These are phyloP conservation scores for Klebsormidium nitens DNA, from an alignment of 139 green algal genomes.

Conservation along the genomic window DNA sequence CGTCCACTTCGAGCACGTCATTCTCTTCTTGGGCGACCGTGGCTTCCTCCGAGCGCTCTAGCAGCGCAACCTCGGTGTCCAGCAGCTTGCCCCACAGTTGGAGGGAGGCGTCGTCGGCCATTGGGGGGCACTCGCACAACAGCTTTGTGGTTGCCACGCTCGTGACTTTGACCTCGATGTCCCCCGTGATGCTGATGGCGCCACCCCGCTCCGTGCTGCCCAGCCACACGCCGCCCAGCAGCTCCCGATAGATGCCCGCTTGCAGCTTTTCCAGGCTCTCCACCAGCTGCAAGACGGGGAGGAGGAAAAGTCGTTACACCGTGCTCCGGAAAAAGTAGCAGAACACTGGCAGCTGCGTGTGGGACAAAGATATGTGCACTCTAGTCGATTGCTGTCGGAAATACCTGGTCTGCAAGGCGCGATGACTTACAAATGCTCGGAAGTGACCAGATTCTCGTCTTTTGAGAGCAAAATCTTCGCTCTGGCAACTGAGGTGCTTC, in stretches of 20 bases:
- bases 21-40: slow-evolving; percentile 10
- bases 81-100: slow-evolving; percentile 60
- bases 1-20: slow-evolving; percentile 10
- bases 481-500: too few relatives aligned
- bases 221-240: slow-evolving; percentile 37
- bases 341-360: background rate
- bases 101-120: slow-evolving; percentile 21
- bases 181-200: slow-evolving; percentile 47
- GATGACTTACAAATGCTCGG: too few relatives aligned
- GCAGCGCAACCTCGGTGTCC: slow-evolving; percentile 48
- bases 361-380: too few relatives aligned
- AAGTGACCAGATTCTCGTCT: too few relatives aligned
- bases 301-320: background rate
- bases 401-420: too few relatives aligned
- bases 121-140: slow-evolving; percentile 48
- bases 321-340: background rate
- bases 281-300: background rate
- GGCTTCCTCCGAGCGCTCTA: slow-evolving; percentile 39
- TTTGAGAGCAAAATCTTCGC: too few relatives aligned
- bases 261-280: background rate
- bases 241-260: slow-evolving; percentile 9
- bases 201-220: slow-evolving; percentile 54
- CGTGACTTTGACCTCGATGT: slow-evolving; percentile 70
- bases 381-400: too few relatives aligned
- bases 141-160: slow-evolving; percentile 64